These are phyloP conservation scores for Phytophthora macrochlamydospora DNA, from an alignment of 352 stramenopile genomes.

Conservation along the genomic window DNA sequence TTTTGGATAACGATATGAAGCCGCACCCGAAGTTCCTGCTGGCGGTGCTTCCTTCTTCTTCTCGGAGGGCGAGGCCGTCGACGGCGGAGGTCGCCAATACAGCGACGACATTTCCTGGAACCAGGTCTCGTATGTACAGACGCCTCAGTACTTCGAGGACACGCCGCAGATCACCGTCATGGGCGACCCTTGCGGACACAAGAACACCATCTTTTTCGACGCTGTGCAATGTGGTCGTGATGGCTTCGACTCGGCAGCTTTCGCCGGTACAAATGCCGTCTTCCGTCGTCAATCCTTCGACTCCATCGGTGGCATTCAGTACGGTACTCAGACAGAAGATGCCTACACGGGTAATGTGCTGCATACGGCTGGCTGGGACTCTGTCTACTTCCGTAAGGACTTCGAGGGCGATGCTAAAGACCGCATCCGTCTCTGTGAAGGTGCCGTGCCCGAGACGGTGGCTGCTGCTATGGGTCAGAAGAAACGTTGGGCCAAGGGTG, in stretches of 20 bases:
- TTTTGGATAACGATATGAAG: slow-evolving; percentile 94
- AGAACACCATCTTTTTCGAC: slow-evolving; percentile 93
- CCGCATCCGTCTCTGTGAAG: slow-evolving; percentile 86
- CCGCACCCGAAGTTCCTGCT: slow-evolving; percentile 89
- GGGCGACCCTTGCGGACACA: slow-evolving; percentile 88
- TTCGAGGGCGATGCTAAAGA: slow-evolving; percentile 88
- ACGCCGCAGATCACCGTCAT: slow-evolving; percentile 84
- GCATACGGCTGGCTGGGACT: slow-evolving; percentile 85
- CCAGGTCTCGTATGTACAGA: slow-evolving; percentile 90
- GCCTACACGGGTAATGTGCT: slow-evolving; percentile 89
- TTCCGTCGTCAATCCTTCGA: slow-evolving; percentile 91
- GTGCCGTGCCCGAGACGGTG: slow-evolving; percentile 83
- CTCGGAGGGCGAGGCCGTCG: slow-evolving; percentile 85
- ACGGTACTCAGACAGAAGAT: slow-evolving; percentile 91
- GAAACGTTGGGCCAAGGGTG: slow-evolving; percentile 92
- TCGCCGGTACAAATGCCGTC: slow-evolving; percentile 89
- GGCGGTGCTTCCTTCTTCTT: slow-evolving; percentile 91
- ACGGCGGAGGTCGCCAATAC: slow-evolving; percentile 85
- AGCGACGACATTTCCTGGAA: slow-evolving; percentile 91
- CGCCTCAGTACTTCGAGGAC: slow-evolving; percentile 91
- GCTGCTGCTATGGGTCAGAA: slow-evolving; percentile 84
- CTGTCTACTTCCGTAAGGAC: slow-evolving; percentile 91
- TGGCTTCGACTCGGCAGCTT: slow-evolving; percentile 87
- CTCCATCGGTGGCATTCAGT: slow-evolving; percentile 90
- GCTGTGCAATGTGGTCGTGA: slow-evolving; percentile 88